Conservation (phyloP, 2,329 filamentous ascomycete species). For the Alternaria tenuissima region DNA sequence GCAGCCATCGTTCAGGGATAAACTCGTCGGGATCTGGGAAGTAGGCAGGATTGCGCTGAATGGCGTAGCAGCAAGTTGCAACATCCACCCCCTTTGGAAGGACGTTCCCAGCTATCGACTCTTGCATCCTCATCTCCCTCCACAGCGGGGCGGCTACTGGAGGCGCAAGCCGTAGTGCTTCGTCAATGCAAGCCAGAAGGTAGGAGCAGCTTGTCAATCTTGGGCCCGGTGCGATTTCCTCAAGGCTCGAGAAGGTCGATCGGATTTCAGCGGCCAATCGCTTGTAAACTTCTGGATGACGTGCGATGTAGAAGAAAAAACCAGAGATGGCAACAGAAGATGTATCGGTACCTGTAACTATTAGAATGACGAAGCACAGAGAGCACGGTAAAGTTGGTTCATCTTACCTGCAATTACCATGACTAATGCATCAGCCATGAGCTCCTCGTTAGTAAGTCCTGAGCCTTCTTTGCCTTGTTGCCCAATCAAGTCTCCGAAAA, state of each 20-base stretch:
- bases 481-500: not conserved
- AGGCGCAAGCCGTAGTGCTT: slow-evolving; percentile 34
- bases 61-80: not conserved
- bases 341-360: slow-evolving; percentile 38
- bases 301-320: slow-evolving; percentile 49
- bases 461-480: not conserved
- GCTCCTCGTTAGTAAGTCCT: not conserved
- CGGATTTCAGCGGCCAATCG: slow-evolving; percentile 25
- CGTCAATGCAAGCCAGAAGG: slow-evolving; percentile 37
- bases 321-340: slow-evolving; percentile 39
- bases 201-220: slow-evolving; percentile 19
- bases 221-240: slow-evolving; percentile 26
- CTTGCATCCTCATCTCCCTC: slow-evolving; percentile 12
- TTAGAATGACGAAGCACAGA: slow-evolving; percentile 14
- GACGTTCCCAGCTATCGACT: not conserved
- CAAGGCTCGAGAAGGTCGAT: slow-evolving; percentile 13
- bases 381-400: not conserved
- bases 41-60: not conserved
- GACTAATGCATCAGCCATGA: slow-evolving; percentile 2
- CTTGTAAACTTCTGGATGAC: slow-evolving; percentile 36
- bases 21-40: slow-evolving; percentile 11
- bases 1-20: slow-evolving; percentile 11
- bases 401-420: slow-evolving; percentile 9
- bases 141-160: slow-evolving; percentile 26
- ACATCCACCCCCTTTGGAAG: slow-evolving; percentile 2